Evolutionary conservation across 495 filamentous ascomycete genomes (phyloP), one percentile per base, ranked within the genome.

Genomic region (Aspergillus saccharolyticus): DNA sequence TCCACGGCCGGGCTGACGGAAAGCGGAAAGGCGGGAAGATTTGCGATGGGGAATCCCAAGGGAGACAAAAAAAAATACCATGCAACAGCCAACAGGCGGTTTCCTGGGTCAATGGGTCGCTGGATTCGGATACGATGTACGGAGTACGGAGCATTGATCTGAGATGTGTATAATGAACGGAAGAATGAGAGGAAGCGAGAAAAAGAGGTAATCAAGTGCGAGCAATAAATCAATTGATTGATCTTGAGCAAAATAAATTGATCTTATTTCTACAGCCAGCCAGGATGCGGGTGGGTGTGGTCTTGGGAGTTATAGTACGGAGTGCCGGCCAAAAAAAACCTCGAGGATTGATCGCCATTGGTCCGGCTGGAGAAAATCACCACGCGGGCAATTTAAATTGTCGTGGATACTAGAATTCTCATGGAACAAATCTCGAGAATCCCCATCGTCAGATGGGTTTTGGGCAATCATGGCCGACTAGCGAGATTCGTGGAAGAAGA

Each of bases 11-110:
- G 33, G 33, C 51, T 62, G 57, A 55, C 52, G 63, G 63, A 62
- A 62, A 62, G 59, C 59, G 63, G 65, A 63, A 63, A 60, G 58
- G 58, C 64, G 64, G 64, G 64, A 66, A 66, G 61, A 63, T 60
- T 63, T 54, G 53, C 57, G 59, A 62, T 62, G 56, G 61, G 59
- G 58, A 62, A 54, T 61, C 59, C 51, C 52, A 61, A 53, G 14
- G 14, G 33, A 12, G 14, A 5, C 7, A 39, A 39, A 39, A 39
- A 39, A n/a, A n/a, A n/a, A n/a, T n/a, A n/a, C n/a, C n/a, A 15
- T 39, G 33, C 10, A 39, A 39, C 33, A 10, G 33, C 33, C 46
- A 60, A 30, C 49, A 49, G 44, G 18, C 48, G 24, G 58, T 60
- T 65, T 46, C 54, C 54, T 65, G 63, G 63, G 56, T 60, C 59